These are phyloP conservation scores for Akanthomyces muscarius DNA, from an alignment of 2,329 filamentous ascomycete genomes.

Conservation along the genomic window DNA sequence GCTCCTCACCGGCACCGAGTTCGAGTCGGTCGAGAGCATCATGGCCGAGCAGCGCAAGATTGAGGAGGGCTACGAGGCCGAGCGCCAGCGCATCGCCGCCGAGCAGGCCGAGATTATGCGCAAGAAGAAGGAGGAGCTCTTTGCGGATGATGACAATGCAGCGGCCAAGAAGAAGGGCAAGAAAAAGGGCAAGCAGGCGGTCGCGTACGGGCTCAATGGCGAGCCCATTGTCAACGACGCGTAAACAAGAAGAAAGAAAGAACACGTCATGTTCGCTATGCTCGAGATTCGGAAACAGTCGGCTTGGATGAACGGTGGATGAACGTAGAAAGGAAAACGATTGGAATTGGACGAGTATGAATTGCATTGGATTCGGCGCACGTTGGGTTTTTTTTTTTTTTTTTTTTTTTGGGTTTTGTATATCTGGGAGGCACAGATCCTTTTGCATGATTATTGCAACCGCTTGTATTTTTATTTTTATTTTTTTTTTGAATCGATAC, in stretches of 20 bases:
- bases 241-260: background rate
- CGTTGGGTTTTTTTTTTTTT: background rate
- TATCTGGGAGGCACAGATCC: constrained; percentile 11
- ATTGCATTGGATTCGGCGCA: constrained; percentile 8
- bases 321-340: background rate
- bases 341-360: constrained; percentile 1
- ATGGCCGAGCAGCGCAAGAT: constrained; percentile 50
- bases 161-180: constrained; percentile 31
- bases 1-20: constrained; percentile 48
- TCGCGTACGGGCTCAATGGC: constrained; percentile 36
- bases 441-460: background rate
- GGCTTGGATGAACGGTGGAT: background rate
- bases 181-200: constrained; percentile 30
- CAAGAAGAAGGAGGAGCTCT: constrained; percentile 47
- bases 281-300: background rate
- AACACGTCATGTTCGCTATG: background rate
- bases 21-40: constrained; percentile 53
- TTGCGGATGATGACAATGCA: constrained; percentile 37
- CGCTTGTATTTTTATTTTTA: background rate
- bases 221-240: constrained; percentile 31
- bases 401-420: background rate
- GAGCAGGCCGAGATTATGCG: constrained; percentile 46
- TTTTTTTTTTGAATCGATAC: constrained; percentile 1
- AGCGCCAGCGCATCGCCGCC: constrained; percentile 40
- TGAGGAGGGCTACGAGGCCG: constrained; percentile 43